Percentiles rank a stretch among this genome's conserved stretches.
Evolutionary conservation across 2,329 filamentous ascomycete genomes (phyloP).

Genomic region (Grosmannia penicillata): DNA sequence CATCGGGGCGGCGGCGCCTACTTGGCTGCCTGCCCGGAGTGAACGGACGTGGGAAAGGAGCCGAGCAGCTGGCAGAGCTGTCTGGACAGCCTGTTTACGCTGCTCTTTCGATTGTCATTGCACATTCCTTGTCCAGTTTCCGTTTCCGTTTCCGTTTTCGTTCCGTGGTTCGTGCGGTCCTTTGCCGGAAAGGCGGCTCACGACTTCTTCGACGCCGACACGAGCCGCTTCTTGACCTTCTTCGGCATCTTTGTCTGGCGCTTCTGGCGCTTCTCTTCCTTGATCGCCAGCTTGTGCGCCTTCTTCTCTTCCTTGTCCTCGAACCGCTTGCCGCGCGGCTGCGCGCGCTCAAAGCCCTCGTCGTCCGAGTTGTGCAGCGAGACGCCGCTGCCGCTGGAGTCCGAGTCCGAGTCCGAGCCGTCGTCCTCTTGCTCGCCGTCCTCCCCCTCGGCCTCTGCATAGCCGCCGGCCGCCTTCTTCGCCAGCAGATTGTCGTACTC

Average conservation of each 20-base stretch:
- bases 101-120: background rate
- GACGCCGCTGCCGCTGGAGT: constrained; percentile 33
- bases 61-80: too few species aligned
- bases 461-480: constrained; percentile 17
- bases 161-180: background rate
- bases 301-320: constrained; percentile 86
- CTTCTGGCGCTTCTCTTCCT: constrained; percentile 91
- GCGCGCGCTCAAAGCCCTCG: constrained; percentile 47
- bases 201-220: constrained; percentile 45
- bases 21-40: too few species aligned
- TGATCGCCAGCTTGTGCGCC: constrained; percentile 76
- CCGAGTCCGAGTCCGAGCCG: constrained; percentile 16
- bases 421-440: background rate
- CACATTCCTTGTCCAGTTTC: constrained; percentile 32
- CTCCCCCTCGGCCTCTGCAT: constrained; percentile 17
- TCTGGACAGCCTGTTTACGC: too few species aligned
- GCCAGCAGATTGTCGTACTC: constrained; percentile 70
- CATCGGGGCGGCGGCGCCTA: too few species aligned
- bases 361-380: constrained; percentile 21
- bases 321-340: constrained; percentile 68
- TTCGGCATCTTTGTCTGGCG: constrained; percentile 94
- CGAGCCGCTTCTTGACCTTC: constrained; percentile 80
- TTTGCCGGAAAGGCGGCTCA: too few species aligned
- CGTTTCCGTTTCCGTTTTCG: background rate
- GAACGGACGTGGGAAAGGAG: too few species aligned